These are phyloP conservation scores for Pisolithus microcarpus DNA, from an alignment of 768 basidiomycete genomes.

Conservation along the genomic window DNA sequence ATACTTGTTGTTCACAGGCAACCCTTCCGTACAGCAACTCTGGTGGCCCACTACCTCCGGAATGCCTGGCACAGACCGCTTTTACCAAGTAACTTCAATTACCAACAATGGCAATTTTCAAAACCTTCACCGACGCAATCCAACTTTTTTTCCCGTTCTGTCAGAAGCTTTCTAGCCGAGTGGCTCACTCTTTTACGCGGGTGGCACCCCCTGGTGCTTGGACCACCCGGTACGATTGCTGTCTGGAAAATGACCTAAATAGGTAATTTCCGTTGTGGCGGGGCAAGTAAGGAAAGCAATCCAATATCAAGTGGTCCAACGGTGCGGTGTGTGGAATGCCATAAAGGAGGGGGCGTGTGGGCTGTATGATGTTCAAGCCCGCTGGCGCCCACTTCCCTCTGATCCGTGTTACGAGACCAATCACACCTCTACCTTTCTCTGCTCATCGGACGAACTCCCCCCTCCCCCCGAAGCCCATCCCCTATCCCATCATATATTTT, in stretches of 20 bases:
- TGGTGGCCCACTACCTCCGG: neutral
- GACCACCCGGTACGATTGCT: constrained; percentile 16
- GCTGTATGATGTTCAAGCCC: constrained; percentile 1
- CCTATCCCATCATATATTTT: neutral
- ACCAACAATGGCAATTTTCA: constrained; percentile 5
- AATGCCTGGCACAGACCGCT: neutral
- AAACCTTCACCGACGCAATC: constrained; percentile 20
- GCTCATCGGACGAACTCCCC: neutral
- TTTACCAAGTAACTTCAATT: neutral
- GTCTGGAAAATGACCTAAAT: constrained; percentile 10
- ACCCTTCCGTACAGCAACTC: too few relatives aligned
- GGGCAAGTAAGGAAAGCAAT: constrained; percentile 21
- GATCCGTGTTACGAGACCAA: neutral
- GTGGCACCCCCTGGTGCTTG: constrained; percentile 14
- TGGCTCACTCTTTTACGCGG: constrained; percentile 14
- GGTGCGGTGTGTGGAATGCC: constrained; percentile 5
- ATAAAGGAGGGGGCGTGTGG: constrained; percentile 15
- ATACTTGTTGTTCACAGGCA: too few relatives aligned
- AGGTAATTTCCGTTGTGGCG: constrained; percentile 15
- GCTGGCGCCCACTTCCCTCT: neutral
- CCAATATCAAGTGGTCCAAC: constrained; percentile 10
- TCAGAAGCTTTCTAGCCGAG: constrained; percentile 13
- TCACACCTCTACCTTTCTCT: neutral
- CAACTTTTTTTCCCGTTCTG: constrained; percentile 5
- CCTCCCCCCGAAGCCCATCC: neutral